Evolutionary conservation across 2,329 filamentous ascomycete species (phyloP).

Genomic region (Emericellopsis cladophorae): DNA sequence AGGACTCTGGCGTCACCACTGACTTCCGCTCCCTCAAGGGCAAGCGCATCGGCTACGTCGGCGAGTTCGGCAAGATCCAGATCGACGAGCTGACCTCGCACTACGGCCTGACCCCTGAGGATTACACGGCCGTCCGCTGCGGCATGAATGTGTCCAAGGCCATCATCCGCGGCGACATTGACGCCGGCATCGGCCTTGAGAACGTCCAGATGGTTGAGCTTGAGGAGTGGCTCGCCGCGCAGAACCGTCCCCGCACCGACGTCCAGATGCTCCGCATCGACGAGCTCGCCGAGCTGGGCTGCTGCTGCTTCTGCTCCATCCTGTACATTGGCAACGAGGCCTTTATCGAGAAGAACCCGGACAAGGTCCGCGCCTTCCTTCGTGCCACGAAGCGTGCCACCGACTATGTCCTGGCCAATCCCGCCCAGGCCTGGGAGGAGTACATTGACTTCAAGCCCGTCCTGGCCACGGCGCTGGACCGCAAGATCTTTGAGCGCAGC

Average conservation of each 20-base stretch:
- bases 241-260: conserved; percentile 50
- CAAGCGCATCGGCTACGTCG: conserved; percentile 68
- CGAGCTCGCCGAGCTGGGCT: conserved; percentile 65
- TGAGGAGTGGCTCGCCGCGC: conserved; percentile 57
- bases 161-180: conserved; percentile 59
- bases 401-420: conserved; percentile 54
- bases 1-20: conserved; percentile 58
- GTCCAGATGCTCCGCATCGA: conserved; percentile 76
- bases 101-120: conserved; percentile 59
- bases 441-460: conserved; percentile 61
- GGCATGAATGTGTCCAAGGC: conserved; percentile 74
- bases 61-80: conserved; percentile 74
- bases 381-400: conserved; percentile 63
- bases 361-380: conserved; percentile 55
- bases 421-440: conserved; percentile 50
- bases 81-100: conserved; percentile 70
- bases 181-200: conserved; percentile 65
- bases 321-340: conserved; percentile 68
- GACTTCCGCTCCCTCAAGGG: conserved; percentile 66
- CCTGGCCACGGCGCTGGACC: conserved; percentile 56
- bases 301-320: conserved; percentile 76
- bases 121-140: conserved; percentile 67
- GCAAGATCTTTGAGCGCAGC: conserved; percentile 69
- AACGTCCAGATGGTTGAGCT: conserved; percentile 79
- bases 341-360: conserved; percentile 54